Evolutionary conservation across 2,329 filamentous ascomycete species (phyloP).

Genomic region (Fusarium vanettenii): DNA sequence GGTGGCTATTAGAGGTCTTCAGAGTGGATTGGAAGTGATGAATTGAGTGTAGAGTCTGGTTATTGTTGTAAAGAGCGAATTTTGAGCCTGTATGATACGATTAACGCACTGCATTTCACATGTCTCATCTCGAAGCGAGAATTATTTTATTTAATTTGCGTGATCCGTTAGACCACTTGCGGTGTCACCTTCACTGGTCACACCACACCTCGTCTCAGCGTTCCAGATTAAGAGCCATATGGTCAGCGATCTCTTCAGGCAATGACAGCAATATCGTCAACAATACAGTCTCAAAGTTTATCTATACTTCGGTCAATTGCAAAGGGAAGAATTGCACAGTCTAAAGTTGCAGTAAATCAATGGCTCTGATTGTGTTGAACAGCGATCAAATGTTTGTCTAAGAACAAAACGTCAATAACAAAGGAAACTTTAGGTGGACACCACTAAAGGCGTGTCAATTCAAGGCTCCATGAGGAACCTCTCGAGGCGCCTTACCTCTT

Average conservation of each 20-base stretch:
- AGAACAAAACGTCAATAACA: not conserved
- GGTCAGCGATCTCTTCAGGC: not conserved
- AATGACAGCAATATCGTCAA: not conserved
- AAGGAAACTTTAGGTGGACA: not conserved
- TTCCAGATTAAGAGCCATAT: not conserved
- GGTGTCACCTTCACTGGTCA: not conserved
- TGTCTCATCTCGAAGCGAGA: fast-evolving
- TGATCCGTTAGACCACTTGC: not conserved
- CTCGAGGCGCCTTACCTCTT: not conserved
- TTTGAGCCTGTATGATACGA: not conserved
- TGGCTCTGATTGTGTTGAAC: not conserved
- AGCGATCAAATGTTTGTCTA: not conserved
- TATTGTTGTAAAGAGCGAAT: not conserved
- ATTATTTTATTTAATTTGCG: not conserved
- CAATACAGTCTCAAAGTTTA: not conserved
- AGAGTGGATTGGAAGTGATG: slow-evolving; percentile 9
- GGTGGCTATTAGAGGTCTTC: slow-evolving; percentile 55
- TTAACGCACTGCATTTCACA: not conserved
- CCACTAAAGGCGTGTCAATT: not conserved
- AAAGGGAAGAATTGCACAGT: not conserved
- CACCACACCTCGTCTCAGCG: not conserved
- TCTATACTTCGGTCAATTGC: not conserved
- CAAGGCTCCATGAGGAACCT: not conserved
- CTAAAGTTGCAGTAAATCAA: not conserved
- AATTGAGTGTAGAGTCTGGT: not conserved